Conservation (phyloP, 768 basidiomycete genomes). For the Dacryopinax spathularia region DNA sequence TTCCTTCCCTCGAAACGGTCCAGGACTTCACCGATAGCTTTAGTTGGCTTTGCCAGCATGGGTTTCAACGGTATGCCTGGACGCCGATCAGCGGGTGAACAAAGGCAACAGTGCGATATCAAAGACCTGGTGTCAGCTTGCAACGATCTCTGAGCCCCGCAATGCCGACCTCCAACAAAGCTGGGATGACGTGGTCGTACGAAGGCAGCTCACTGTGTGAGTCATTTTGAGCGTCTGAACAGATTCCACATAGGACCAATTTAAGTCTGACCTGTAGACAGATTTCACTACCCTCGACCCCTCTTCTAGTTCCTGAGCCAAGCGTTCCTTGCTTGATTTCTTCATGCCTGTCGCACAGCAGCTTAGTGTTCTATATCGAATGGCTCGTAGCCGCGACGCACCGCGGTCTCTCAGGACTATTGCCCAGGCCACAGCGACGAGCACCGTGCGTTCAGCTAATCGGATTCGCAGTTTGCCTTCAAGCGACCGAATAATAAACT, state of each 20-base stretch:
- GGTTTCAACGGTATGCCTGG: slow-evolving; percentile 78
- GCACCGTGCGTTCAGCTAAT: slow-evolving; percentile 88
- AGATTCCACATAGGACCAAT: background rate
- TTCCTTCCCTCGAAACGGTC: slow-evolving; percentile 90
- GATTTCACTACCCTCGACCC: slow-evolving; percentile 66
- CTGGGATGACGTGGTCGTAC: slow-evolving; percentile 86
- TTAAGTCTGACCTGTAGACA: slow-evolving; percentile 67
- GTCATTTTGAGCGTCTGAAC: background rate
- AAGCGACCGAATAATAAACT: slow-evolving; percentile 87
- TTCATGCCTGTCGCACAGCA: slow-evolving; percentile 39
- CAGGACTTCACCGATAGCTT: slow-evolving; percentile 93
- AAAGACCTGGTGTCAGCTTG: slow-evolving; percentile 71
- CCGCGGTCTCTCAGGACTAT: slow-evolving; percentile 57
- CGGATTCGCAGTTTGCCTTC: slow-evolving; percentile 97
- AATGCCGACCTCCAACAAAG: slow-evolving; percentile 66
- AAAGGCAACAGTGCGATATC: background rate
- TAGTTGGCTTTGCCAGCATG: slow-evolving; percentile 98
- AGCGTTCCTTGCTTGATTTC: slow-evolving; percentile 58
- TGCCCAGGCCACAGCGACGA: slow-evolving; percentile 88
- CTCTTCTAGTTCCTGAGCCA: slow-evolving; percentile 59
- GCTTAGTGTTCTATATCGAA: background rate
- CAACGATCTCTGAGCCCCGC: slow-evolving; percentile 54
- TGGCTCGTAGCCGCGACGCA: slow-evolving; percentile 17
- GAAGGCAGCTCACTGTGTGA: slow-evolving; percentile 67
- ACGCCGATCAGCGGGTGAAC: background rate